A percentile compares a stretch with the other conserved stretches of the same genome.
Conservation (phyloP, 163 green algal genomes). For the Scenedesmus sp. region DNA sequence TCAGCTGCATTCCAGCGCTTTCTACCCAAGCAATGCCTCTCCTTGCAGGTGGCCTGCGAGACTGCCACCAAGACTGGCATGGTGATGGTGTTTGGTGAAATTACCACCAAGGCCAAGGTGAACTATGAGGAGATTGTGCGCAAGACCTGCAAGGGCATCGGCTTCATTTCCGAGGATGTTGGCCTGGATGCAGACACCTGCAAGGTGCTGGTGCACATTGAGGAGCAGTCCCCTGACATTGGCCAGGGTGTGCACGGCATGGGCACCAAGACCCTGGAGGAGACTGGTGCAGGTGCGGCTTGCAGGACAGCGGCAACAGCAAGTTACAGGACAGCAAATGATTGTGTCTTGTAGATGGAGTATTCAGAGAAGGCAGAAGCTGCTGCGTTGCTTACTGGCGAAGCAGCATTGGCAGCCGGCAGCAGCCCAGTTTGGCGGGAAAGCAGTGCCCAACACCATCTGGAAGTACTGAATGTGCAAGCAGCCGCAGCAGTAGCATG, state of each 20-base stretch:
- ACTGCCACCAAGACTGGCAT: constrained; percentile 99
- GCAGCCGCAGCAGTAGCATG: neutral
- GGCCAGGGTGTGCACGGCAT: constrained; percentile 98
- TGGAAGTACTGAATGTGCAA: neutral
- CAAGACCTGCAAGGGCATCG: constrained; percentile 90
- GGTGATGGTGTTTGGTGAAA: constrained; percentile 99
- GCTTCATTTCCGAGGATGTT: constrained; percentile 96
- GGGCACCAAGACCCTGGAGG: constrained; percentile 98
- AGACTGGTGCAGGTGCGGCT: constrained; percentile 88
- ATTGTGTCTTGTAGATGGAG: too few relatives aligned
- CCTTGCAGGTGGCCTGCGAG: constrained; percentile 95
- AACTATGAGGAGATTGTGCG: constrained; percentile 98
- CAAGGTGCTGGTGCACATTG: constrained; percentile 99
- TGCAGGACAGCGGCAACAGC: neutral
- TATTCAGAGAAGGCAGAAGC: neutral
- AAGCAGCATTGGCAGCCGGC: neutral
- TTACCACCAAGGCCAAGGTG: constrained; percentile 99
- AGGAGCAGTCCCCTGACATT: constrained; percentile 99
- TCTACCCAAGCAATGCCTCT: neutral
- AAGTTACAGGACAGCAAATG: neutral
- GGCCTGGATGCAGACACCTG: constrained; percentile 98
- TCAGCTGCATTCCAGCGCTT: neutral
- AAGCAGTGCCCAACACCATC: neutral
- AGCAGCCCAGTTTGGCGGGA: neutral
- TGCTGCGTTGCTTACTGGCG: neutral